Conservation (phyloP, 177 flowering plant species). For the Vitis hybrid region DNA sequence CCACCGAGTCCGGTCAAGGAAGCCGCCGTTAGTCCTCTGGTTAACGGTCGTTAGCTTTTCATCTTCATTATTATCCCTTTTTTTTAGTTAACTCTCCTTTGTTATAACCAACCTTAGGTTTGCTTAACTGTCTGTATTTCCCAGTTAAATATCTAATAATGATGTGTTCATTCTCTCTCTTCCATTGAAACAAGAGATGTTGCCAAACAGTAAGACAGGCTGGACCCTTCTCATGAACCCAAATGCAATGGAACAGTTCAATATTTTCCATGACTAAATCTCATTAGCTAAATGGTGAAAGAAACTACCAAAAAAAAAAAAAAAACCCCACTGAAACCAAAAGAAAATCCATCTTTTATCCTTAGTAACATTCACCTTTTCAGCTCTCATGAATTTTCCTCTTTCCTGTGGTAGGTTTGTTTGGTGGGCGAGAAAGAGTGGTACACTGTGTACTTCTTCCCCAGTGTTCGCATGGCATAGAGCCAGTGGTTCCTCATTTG, state of each 20-base stretch:
- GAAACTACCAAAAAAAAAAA: background rate
- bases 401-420: conserved; percentile 5
- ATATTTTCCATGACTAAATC: too few relatives aligned
- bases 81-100: conserved; percentile 9
- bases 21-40: conserved; percentile 53
- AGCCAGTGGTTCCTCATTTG: background rate
- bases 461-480: background rate
- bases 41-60: conserved; percentile 49
- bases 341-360: background rate
- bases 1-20: conserved; percentile 84
- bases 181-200: background rate
- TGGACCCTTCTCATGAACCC: too few relatives aligned
- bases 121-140: conserved; percentile 7
- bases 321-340: background rate
- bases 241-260: too few relatives aligned
- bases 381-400: background rate
- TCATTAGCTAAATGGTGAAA: background rate
- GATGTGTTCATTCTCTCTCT: background rate
- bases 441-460: background rate
- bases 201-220: too few relatives aligned
- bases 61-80: background rate
- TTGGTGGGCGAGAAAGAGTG: background rate
- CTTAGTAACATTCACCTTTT: background rate
- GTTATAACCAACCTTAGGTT: conserved; percentile 17
- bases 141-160: conserved; percentile 20